Percentiles rank a stretch among this genome's conserved stretches.
phyloP scores from a whole-genome alignment of 176 grass and related monocot genomes.

The Ensete ventricosum region DNA sequence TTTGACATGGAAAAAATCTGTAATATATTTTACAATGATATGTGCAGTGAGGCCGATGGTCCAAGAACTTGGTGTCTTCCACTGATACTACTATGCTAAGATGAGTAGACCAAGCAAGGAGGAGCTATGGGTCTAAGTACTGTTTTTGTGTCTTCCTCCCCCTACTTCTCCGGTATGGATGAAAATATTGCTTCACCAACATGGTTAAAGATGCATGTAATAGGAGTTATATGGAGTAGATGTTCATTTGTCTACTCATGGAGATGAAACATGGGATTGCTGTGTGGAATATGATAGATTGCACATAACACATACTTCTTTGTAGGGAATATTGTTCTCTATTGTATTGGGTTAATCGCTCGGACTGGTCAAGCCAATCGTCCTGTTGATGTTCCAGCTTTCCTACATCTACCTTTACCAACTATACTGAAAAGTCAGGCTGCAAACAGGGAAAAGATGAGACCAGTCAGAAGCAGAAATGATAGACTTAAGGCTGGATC shows the following conservation, averaged over 20 bases:
- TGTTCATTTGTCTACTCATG: background rate
- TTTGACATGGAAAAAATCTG: background rate
- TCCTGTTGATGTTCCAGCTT: conserved; percentile 54
- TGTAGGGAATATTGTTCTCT: too few relatives aligned
- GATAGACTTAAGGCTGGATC: conserved; percentile 39
- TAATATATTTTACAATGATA: background rate
- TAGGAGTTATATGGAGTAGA: background rate
- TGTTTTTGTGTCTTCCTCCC: background rate
- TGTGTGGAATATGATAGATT: background rate
- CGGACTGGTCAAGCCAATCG: conserved; percentile 51
- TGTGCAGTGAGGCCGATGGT: background rate
- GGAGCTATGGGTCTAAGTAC: background rate
- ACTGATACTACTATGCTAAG: background rate
- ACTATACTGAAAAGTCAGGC: conserved; percentile 26
- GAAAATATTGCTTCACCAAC: background rate
- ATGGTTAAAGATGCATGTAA: background rate
- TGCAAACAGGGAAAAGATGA: conserved; percentile 47
- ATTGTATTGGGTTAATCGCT: conserved; percentile 25
- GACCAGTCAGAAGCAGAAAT: conserved; percentile 29
- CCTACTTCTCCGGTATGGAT: background rate
- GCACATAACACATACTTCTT: background rate
- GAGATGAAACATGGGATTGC: background rate
- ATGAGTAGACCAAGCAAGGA: background rate
- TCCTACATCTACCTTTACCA: conserved; percentile 30
- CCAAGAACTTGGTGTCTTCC: background rate